phyloP scores from a whole-genome alignment of 148 eudicot species.

The Rhododendron mucronatum region DNA sequence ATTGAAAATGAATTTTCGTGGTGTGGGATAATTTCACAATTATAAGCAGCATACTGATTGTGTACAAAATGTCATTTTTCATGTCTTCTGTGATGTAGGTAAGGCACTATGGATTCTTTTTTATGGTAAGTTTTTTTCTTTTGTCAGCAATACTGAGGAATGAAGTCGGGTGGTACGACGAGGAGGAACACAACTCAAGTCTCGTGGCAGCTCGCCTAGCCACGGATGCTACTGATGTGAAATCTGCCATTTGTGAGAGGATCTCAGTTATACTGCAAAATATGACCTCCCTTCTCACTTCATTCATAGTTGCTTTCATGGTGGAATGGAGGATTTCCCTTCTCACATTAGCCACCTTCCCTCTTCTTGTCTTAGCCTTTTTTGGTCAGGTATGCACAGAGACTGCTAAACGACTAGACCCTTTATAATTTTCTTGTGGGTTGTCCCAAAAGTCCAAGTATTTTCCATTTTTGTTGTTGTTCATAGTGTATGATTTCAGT shows the following conservation, averaged over 20 bases:
- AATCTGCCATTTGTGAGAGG: constrained; percentile 95
- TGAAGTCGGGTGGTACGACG: constrained; percentile 99
- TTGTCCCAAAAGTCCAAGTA: neutral
- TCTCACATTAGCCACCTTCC: constrained; percentile 88
- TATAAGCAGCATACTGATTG: too few species aligned
- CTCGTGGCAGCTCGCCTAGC: constrained; percentile 92
- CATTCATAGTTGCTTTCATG: constrained; percentile 92
- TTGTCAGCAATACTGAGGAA: constrained; percentile 82
- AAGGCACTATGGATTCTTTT: too few species aligned
- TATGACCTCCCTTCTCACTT: constrained; percentile 95
- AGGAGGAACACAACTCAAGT: constrained; percentile 98
- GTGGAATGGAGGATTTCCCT: constrained; percentile 98
- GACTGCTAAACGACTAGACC: too few species aligned
- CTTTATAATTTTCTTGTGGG: neutral
- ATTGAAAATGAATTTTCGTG: too few species aligned
- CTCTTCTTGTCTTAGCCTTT: constrained; percentile 92
- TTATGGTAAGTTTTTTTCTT: too few species aligned
- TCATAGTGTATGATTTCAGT: neutral
- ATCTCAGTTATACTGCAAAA: constrained; percentile 89
- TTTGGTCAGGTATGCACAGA: constrained; percentile 76
- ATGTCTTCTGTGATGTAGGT: too few species aligned
- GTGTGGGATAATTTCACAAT: too few species aligned
- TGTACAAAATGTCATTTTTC: too few species aligned
- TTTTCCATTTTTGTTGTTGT: neutral
- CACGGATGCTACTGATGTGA: constrained; percentile 94